These are phyloP conservation scores for Tylopilus vinaceipallidus DNA, from an alignment of 768 basidiomycete species.

Conservation along the genomic window DNA sequence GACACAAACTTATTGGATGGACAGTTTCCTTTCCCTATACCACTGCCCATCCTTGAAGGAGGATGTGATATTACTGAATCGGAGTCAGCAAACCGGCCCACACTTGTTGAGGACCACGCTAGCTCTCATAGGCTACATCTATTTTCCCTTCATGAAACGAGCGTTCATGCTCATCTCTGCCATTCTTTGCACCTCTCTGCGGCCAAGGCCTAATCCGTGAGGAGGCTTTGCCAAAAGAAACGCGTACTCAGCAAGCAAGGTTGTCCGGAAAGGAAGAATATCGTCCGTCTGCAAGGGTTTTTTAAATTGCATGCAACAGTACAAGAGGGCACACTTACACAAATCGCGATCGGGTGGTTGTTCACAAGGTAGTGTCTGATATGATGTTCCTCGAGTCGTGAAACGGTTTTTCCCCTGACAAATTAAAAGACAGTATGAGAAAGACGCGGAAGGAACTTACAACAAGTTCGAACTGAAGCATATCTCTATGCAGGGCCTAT, in stretches of 20 bases:
- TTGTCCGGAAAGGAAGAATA: slow-evolving; percentile 72
- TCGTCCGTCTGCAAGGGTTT: slow-evolving; percentile 68
- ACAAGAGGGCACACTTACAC: slow-evolving; percentile 43
- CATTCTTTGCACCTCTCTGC: slow-evolving; percentile 53
- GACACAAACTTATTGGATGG: no score
- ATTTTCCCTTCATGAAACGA: slow-evolving; percentile 15
- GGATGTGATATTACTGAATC: background rate
- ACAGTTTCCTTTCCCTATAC: no score
- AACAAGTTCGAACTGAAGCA: slow-evolving; percentile 79
- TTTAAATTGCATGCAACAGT: background rate
- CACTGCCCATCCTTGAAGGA: background rate
- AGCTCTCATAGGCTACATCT: background rate
- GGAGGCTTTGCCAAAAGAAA: slow-evolving; percentile 72
- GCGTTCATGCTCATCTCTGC: slow-evolving; percentile 60
- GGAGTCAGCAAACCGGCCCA: no score
- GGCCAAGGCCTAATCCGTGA: slow-evolving; percentile 63
- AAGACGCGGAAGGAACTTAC: slow-evolving; percentile 38
- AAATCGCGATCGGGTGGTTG: slow-evolving; percentile 72
- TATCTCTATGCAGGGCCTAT: slow-evolving; percentile 69
- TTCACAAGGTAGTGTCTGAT: slow-evolving; percentile 61
- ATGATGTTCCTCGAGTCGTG: slow-evolving; percentile 66
- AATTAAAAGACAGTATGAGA: no score
- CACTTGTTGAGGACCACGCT: no score
- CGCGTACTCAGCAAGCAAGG: slow-evolving; percentile 75
- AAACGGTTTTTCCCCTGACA: slow-evolving; percentile 66